Base-by-base conservation (phyloP, 2,329 filamentous ascomycete genomes). In the Ophiognomonia clavigignenti-juglandacearum region DNA sequence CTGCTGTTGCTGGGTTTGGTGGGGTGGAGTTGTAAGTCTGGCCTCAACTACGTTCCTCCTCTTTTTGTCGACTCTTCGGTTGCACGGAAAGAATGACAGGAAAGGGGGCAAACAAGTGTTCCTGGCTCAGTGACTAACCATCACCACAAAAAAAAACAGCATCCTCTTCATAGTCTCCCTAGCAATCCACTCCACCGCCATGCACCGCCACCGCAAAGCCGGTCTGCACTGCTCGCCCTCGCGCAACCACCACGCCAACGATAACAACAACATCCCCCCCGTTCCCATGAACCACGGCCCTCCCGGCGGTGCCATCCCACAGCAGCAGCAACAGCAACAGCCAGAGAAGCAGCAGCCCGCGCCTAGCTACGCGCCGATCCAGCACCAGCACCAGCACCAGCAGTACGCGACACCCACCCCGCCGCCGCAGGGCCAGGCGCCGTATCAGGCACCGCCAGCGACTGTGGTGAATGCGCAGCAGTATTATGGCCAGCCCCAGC, bases 191-290 rank as follows among this genome's bases (percentile, higher is more conserved):
- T 56, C 64, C 50, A 57, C 73, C 7, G 62, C 64, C 47, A 59
- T 74, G 11, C 61, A 68, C 54, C 64, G 67, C 13, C 72, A 76
- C 53, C 71, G 72, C 47, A 61, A 61, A 35, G 64, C 63, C 9
- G 71, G 72, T 16, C 62, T 71, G 6, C 70, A 67, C 55, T 63
- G 58, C 55, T 63, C 54, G 50, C 65, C 69, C 7, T 29, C 40
- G 10, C 35, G 18, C 24, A 35, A 39, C 24, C 19, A 45, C 6
- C 40, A 34, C 16, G 29, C 26, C n/a, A 42, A 50, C 8, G 18
- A 34, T 4, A 42, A 52, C 6, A 24, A 31, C 6, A 43, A 47
- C 6, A 48, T 53, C 46, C 50, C 51, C 13, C 36, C 54, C 26
- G n/a, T n/a, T n/a, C n/a, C n/a, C n/a, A n/a, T n/a, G n/a, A n/a